Evolutionary conservation across 345 rosid species (phyloP).

Genomic region (Streptanthus diversifolius): DNA sequence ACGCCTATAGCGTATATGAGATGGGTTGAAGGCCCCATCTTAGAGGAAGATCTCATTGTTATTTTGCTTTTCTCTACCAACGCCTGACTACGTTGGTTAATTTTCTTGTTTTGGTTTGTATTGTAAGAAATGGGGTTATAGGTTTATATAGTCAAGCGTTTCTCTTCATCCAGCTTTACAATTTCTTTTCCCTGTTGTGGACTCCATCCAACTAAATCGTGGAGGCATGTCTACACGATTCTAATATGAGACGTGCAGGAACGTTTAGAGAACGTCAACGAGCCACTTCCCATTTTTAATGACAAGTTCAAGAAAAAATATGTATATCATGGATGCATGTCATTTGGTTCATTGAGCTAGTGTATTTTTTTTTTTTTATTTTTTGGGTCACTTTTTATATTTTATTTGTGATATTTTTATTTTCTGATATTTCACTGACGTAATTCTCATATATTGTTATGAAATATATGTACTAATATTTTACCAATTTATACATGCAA

Average conservation of each 20-base stretch:
- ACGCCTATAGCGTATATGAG: conserved; percentile 11
- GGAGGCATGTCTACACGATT: neutral
- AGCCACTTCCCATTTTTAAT: neutral
- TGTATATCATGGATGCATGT: neutral
- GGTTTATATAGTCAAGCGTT: neutral
- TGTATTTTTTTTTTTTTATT: no score
- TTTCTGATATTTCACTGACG: no score
- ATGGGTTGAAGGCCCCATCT: conserved; percentile 28
- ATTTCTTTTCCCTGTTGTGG: neutral
- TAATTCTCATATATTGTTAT: no score
- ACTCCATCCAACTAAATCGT: neutral
- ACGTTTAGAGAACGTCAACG: neutral
- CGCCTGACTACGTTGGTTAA: neutral
- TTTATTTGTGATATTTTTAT: no score
- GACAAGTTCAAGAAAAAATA: neutral
- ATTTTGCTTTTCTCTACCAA: neutral
- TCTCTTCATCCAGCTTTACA: neutral
- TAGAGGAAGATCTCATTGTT: neutral
- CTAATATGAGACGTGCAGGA: neutral
- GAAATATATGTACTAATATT: no score
- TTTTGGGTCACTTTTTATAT: no score
- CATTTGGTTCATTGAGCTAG: no score
- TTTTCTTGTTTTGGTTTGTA: neutral
- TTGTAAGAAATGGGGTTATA: neutral
- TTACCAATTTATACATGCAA: no score